Percentiles rank a stretch among this genome's conserved stretches.
These are phyloP conservation scores for Eurotiales sp. DNA, from an alignment of 2,329 filamentous ascomycete species.

Conservation along the genomic window DNA sequence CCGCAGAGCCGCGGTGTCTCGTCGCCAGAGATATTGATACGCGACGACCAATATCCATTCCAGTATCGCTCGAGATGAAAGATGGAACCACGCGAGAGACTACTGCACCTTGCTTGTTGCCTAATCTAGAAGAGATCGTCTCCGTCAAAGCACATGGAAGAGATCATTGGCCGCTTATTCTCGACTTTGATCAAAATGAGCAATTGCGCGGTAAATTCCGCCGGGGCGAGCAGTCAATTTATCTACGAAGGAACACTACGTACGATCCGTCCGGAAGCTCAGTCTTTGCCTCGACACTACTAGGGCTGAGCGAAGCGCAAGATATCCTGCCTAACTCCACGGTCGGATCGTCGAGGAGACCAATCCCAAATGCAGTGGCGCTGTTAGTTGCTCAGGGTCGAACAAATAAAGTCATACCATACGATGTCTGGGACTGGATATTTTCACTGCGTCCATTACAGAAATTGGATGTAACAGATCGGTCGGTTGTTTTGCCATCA, in stretches of 20 bases:
- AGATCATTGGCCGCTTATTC: slow-evolving; percentile 74
- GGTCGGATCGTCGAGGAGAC: slow-evolving; percentile 25
- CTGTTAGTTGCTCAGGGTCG: slow-evolving; percentile 21
- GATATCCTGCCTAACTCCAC: slow-evolving; percentile 30
- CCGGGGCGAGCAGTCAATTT: slow-evolving; percentile 64
- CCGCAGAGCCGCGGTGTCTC: slow-evolving; percentile 82
- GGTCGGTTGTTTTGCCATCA: slow-evolving; percentile 56
- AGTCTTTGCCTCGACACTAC: slow-evolving; percentile 69
- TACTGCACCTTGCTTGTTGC: slow-evolving; percentile 56
- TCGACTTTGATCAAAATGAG: slow-evolving; percentile 67
- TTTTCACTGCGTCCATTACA: slow-evolving; percentile 59
- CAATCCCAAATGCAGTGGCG: slow-evolving; percentile 21
- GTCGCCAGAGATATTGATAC: slow-evolving; percentile 84
- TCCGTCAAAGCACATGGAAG: slow-evolving; percentile 42
- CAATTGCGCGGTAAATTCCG: slow-evolving; percentile 62
- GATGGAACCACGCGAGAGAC: slow-evolving; percentile 33
- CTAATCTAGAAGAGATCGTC: slow-evolving; percentile 37
- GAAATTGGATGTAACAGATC: slow-evolving; percentile 62
- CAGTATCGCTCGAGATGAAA: slow-evolving; percentile 63
- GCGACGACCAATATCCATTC: slow-evolving; percentile 70
- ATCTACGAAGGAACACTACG: slow-evolving; percentile 66
- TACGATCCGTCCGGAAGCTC: slow-evolving; percentile 58
- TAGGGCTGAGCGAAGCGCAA: slow-evolving; percentile 64
- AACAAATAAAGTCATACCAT: slow-evolving; percentile 26
- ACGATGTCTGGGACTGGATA: slow-evolving; percentile 66